Evolutionary conservation across 345 rosid genomes (phyloP).

Genomic region (Camelina laxa): DNA sequence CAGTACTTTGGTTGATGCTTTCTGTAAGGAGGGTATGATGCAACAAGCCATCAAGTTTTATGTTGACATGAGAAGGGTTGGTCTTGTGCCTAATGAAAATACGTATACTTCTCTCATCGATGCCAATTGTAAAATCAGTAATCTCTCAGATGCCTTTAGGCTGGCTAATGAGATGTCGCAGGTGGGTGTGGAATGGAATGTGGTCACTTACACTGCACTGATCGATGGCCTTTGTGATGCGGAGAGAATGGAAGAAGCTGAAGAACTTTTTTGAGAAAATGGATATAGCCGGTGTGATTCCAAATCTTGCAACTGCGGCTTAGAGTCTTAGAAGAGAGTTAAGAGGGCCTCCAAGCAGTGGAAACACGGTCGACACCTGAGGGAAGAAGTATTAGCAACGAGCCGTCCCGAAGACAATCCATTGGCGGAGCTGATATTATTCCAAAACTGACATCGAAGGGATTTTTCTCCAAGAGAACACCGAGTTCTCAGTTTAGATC

Average conservation of each 20-base stretch:
- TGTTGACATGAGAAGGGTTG: conserved; percentile 67
- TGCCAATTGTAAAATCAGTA: conserved; percentile 63
- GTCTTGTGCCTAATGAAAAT: conserved; percentile 68
- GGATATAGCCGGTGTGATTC: conserved; percentile 52
- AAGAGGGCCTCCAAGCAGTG: conserved; percentile 75
- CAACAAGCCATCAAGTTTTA: conserved; percentile 62
- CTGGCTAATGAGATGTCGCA: conserved; percentile 64
- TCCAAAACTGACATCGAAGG: conserved; percentile 83
- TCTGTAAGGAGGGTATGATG: conserved; percentile 79
- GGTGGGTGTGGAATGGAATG: conserved; percentile 53
- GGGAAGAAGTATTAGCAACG: conserved; percentile 85
- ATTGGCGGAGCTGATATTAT: conserved; percentile 88
- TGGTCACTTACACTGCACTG: conserved; percentile 64
- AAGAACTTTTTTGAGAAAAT: conserved; percentile 55
- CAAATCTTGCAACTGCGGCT: conserved; percentile 74
- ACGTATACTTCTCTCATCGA: conserved; percentile 74
- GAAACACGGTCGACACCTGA: conserved; percentile 59
- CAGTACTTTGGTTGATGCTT: conserved; percentile 70
- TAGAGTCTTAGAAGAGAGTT: conserved; percentile 90
- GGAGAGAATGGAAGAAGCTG: conserved; percentile 62
- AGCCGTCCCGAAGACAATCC: conserved; percentile 94
- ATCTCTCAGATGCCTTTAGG: conserved; percentile 59
- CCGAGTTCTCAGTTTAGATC: conserved; percentile 75
- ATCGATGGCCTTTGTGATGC: conserved; percentile 64
- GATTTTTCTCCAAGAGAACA: conserved; percentile 83